Evolutionary conservation across 345 rosid genomes (phyloP).

Genomic region (Moricandia arvensis): DNA sequence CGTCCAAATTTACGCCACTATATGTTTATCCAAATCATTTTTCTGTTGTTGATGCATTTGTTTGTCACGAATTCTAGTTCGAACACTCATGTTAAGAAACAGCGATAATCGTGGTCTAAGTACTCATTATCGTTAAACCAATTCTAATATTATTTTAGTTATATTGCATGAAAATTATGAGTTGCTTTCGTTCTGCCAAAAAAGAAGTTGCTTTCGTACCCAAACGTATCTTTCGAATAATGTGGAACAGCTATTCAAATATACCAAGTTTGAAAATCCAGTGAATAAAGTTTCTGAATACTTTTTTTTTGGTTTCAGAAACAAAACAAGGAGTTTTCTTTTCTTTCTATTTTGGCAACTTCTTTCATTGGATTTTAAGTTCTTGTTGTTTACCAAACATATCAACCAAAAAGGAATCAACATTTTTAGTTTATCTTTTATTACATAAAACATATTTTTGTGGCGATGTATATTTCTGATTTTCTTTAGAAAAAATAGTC

Average conservation of each 20-base stretch:
- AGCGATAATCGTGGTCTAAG: too few species aligned
- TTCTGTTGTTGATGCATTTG: too few species aligned
- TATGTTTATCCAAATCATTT: too few species aligned
- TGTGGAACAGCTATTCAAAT: slow-evolving; percentile 14
- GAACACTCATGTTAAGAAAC: too few species aligned
- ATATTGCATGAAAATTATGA: not conserved
- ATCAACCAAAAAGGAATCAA: not conserved
- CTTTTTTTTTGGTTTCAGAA: slow-evolving; percentile 5
- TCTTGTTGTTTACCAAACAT: not conserved
- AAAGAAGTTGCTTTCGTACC: not conserved
- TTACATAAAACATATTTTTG: not conserved
- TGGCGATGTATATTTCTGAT: not conserved
- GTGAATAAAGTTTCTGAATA: slow-evolving; percentile 12
- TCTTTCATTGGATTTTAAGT: not conserved
- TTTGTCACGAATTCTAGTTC: too few species aligned
- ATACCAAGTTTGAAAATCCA: not conserved
- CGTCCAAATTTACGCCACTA: too few species aligned
- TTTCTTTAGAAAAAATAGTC: too few species aligned
- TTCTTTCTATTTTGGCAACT: slow-evolving; percentile 21
- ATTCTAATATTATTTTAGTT: not conserved
- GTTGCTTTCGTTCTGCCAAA: not conserved
- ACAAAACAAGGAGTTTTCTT: slow-evolving; percentile 7
- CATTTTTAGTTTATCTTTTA: slow-evolving; percentile 2
- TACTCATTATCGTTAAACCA: not conserved
- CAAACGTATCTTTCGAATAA: slow-evolving; percentile 5